Evolutionary conservation across 371 early-diverging fungal species (phyloP).

Genomic region (Rhizopus microsporus): DNA sequence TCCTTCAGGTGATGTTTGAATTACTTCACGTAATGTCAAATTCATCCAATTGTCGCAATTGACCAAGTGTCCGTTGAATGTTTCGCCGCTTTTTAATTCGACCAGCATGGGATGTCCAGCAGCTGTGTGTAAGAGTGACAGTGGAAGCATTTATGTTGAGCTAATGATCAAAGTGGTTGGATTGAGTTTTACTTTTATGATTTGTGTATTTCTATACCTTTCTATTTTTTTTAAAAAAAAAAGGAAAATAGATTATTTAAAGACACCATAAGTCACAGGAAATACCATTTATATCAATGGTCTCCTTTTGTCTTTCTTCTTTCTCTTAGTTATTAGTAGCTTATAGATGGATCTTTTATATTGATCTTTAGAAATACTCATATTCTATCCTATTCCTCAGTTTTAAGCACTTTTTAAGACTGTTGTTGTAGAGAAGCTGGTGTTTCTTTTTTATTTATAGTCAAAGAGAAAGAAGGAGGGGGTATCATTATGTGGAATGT

Average conservation of each 20-base stretch:
- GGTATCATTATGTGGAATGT: too few species aligned
- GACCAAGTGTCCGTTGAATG: conserved; percentile 96
- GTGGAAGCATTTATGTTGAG: conserved; percentile 69
- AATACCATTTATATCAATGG: conserved; percentile 3
- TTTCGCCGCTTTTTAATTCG: conserved; percentile 98
- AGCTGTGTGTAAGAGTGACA: conserved; percentile 87
- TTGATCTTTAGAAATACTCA: too few species aligned
- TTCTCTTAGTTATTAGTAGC: not conserved
- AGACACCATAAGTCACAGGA: conserved; percentile 1
- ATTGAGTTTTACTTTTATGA: not conserved
- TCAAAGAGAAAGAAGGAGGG: too few species aligned
- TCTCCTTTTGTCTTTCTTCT: conserved; percentile 4
- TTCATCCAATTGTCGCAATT: conserved; percentile 99
- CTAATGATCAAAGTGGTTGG: not conserved
- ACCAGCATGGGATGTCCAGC: conserved; percentile 93
- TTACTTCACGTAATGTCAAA: conserved; percentile 92
- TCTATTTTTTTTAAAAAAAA: conserved; percentile 5
- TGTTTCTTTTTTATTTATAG: too few species aligned
- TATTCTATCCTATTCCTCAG: too few species aligned
- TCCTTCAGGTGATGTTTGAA: conserved; percentile 92
- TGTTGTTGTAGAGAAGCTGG: too few species aligned
- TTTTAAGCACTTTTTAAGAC: too few species aligned
- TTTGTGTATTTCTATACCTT: conserved; percentile 1
- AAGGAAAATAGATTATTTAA: too few species aligned
- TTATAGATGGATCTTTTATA: too few species aligned